Evolutionary conservation across 352 stramenopile species (phyloP), one percentile per base, ranked within the genome.

Genomic region (Globisporangium solare): DNA sequence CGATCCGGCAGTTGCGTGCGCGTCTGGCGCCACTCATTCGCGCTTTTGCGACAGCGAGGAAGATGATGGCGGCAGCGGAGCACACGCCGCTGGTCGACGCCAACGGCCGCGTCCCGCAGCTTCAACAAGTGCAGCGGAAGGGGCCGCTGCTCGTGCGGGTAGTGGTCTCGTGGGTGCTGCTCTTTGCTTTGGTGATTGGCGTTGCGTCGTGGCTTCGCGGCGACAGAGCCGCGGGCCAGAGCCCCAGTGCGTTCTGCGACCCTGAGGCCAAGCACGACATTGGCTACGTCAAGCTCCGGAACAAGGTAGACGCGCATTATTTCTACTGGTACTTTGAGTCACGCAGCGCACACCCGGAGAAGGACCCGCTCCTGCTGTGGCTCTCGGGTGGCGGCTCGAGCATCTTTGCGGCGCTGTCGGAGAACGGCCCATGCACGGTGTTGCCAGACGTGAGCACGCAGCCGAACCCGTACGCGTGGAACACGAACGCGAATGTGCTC

Each of bases 301-400:
- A 83, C 54, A 73, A 74, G 62, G 63, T 72, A 39, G 70, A 85
- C 49, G 66, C 74, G 31, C 60, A 87, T 56, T 88, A 83, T 66
- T 89, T 87, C 51, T 89, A 88, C 61, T 88, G 76, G 79, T 83
- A 73, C 50, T 67, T 84, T 17, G 68, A 85, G 59, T 85, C 79
- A 8, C 56, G 60, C 31, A 66, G 50, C 11, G 59, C 64, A 43
- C 47, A 69, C 4, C 56, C 73, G 1, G 49, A 17, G 11, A 76
- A 58, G 17, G 79, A 81, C n/a, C 74, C 79, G 24, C 57, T 89
- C 2, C 56, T 88, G 24, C 22, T 89, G 18, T 87, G 76, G 76
- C 64, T 87, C n/a, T 79, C 67, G 12, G 76, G 74, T 24, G 70
- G 70, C 1, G 66, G 67, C 20, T 83, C 72, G 5, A 77, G 70